Base-by-base conservation (phyloP, 2,329 filamentous ascomycete genomes). In the Cordyceps cicadae region DNA sequence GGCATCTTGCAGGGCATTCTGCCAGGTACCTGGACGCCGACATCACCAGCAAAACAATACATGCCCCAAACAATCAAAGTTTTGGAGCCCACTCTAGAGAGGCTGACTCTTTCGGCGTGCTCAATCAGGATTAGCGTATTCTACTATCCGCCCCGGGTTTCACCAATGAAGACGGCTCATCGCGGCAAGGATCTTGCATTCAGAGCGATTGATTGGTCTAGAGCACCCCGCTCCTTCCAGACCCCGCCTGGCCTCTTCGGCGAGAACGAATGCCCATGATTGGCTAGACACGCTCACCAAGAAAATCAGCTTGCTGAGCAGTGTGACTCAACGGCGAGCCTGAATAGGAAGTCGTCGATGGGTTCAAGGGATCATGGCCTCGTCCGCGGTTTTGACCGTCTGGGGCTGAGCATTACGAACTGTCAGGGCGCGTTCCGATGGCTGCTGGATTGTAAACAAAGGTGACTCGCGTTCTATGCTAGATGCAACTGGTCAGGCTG, bases 21-120 rank as follows among this genome's bases (percentile, higher is more conserved):
- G 34, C 14, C 56, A 32, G 14, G 45, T 48, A 48, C 45, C 45
- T 48, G 21, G 45, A 5, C 5, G 45, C 45, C 45, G 3, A 1
- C 2, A 4, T 2, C 11, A 7, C 11, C 45, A 48, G n/a, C 43
- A 26, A 48, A 48, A 48, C 29, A 21, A 12, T 48, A 48, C 45
- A 9, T 48, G 15, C 12, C 9, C 9, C n/a, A 2, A 24, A 24
- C 5, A 15, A 4, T 48, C 15, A 26, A 11, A 24, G 15, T 21
- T 39, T 32, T 34, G 12, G 15, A 59, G 48, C 37, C 55, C 45
- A 58, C 55, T 15, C 15, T 34, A 41, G 17, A 39, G 45, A 60
- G 53, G 54, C 70, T 72, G 73, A 75, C 71, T 75, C 73, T 69
- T 76, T 77, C 75, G 75, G 75, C 75, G 75, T 76, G 75, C 74